phyloP scores from a whole-genome alignment of 2,329 filamentous ascomycete genomes.

The Podosphaera leucotricha region DNA sequence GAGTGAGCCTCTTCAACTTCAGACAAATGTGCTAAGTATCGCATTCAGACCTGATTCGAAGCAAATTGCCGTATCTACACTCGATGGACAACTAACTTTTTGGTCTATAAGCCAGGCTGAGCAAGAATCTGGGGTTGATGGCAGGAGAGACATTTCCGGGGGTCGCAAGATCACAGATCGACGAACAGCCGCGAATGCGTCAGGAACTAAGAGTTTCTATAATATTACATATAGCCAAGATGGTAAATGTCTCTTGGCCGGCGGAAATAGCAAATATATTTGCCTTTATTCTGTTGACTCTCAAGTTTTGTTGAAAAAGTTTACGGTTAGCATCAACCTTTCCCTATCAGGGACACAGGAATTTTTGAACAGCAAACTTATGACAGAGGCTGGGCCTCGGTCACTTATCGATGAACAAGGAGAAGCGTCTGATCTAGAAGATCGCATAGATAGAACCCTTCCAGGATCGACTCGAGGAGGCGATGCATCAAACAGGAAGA shows the following conservation, averaged over 20 bases:
- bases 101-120: slow-evolving; percentile 79
- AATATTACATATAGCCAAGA: slow-evolving; percentile 81
- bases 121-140: slow-evolving; percentile 70
- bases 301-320: slow-evolving; percentile 81
- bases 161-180: slow-evolving; percentile 75
- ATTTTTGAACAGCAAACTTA: slow-evolving; percentile 74
- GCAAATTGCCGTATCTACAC: slow-evolving; percentile 73
- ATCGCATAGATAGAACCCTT: slow-evolving; percentile 53
- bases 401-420: slow-evolving; percentile 73
- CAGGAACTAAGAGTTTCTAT: slow-evolving; percentile 75
- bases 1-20: slow-evolving; percentile 76
- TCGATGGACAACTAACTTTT: slow-evolving; percentile 86
- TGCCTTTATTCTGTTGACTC: slow-evolving; percentile 90
- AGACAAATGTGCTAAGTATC: slow-evolving; percentile 72
- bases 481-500: slow-evolving; percentile 58
- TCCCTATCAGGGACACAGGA: slow-evolving; percentile 91
- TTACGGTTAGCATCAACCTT: slow-evolving; percentile 86
- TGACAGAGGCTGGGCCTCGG: slow-evolving; percentile 73
- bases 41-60: slow-evolving; percentile 74
- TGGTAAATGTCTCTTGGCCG: slow-evolving; percentile 71
- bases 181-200: slow-evolving; percentile 70
- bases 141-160: slow-evolving; percentile 75
- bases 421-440: slow-evolving; percentile 72
- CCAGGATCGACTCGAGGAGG: slow-evolving; percentile 68
- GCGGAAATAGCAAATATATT: slow-evolving; percentile 95